These are phyloP conservation scores for Penicillium sp. DNA, from an alignment of 2,329 filamentous ascomycete genomes.

Conservation along the genomic window DNA sequence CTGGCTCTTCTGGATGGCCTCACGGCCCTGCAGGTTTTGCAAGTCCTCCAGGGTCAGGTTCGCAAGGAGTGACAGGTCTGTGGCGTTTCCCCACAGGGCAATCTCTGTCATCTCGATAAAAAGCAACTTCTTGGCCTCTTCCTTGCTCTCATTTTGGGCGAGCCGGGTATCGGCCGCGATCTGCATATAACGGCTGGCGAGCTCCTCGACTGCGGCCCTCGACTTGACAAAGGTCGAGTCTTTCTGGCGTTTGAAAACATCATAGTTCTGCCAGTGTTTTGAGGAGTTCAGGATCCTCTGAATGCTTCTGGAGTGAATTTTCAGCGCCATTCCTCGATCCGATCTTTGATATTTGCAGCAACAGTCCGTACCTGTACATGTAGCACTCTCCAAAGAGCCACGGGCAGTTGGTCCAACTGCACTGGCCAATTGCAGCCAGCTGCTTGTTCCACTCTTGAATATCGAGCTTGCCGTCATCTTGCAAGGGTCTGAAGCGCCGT, in stretches of 20 bases:
- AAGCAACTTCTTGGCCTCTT: constrained; percentile 30
- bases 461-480: constrained; percentile 15
- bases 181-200: constrained; percentile 27
- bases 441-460: constrained; percentile 20
- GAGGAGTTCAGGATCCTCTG: constrained; percentile 18
- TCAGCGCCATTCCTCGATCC: background rate
- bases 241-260: constrained; percentile 34
- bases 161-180: constrained; percentile 1
- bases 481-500: constrained; percentile 6
- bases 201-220: constrained; percentile 28
- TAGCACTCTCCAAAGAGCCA: constrained; percentile 29
- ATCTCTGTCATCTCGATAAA: constrained; percentile 39
- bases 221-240: constrained; percentile 31
- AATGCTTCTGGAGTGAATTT: constrained; percentile 7
- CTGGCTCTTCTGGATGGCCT: constrained; percentile 16
- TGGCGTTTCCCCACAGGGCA: constrained; percentile 40
- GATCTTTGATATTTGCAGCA: background rate
- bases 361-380: constrained; percentile 15
- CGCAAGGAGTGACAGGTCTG: constrained; percentile 33
- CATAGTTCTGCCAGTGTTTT: constrained; percentile 24
- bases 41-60: constrained; percentile 31
- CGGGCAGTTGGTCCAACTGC: constrained; percentile 18
- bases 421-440: constrained; percentile 9
- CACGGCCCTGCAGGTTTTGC: constrained; percentile 23
- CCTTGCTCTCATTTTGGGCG: constrained; percentile 5